Evolutionary conservation across 768 basidiomycete genomes (phyloP).

Genomic region (Arthromyces matolae): DNA sequence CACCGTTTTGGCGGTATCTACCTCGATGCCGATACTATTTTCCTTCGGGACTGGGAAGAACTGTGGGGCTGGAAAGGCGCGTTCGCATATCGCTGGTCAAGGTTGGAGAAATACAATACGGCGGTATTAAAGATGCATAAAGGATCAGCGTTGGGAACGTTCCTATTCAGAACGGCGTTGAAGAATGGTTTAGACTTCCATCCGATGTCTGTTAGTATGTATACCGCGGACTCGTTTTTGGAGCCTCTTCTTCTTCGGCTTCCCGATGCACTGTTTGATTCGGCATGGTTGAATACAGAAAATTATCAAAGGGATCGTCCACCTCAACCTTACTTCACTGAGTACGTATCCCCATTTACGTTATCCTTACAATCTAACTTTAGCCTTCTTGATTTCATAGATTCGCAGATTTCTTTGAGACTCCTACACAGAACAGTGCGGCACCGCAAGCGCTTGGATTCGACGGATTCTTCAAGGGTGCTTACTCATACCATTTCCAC

Average conservation of each 20-base stretch:
- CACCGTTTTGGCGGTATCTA: constrained; percentile 94
- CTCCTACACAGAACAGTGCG: constrained; percentile 63
- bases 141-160: constrained; percentile 82
- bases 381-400: constrained; percentile 32
- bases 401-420: constrained; percentile 81
- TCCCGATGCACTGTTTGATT: constrained; percentile 91
- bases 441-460: constrained; percentile 83
- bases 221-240: constrained; percentile 78
- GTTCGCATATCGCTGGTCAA: constrained; percentile 95
- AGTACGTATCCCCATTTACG: constrained; percentile 40
- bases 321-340: constrained; percentile 87
- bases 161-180: constrained; percentile 88
- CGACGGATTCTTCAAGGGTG: constrained; percentile 89
- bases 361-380: not conserved
- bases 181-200: constrained; percentile 94
- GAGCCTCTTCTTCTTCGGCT: constrained; percentile 74
- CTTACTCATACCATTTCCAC: constrained; percentile 93
- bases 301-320: constrained; percentile 86
- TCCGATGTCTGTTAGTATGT: constrained; percentile 85
- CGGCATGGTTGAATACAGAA: constrained; percentile 93
- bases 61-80: constrained; percentile 94
- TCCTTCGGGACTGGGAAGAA: constrained; percentile 95
- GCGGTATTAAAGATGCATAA: constrained; percentile 88
- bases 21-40: constrained; percentile 89
- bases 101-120: constrained; percentile 89